These are phyloP conservation scores for Cairneyella variabilis DNA, from an alignment of 495 filamentous ascomycete species.

Conservation along the genomic window DNA sequence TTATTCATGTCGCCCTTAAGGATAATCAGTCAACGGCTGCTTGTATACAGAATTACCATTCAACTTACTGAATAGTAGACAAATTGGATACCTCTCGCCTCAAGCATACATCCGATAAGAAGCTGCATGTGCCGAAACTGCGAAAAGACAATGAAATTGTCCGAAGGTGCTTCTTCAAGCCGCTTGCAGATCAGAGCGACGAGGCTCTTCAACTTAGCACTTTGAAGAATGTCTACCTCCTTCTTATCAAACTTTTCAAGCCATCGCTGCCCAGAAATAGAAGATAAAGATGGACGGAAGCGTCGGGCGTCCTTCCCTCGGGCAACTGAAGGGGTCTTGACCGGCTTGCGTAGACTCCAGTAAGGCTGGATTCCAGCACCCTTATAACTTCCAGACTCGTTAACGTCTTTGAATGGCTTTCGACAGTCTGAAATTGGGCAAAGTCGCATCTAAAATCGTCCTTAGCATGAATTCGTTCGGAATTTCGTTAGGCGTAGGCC, in stretches of 20 bases:
- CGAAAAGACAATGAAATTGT: conserved; percentile 31
- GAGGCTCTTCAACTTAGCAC: conserved; percentile 28
- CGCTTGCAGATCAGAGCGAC: conserved; percentile 23
- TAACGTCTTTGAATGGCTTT: not conserved
- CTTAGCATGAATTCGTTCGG: too few relatives aligned
- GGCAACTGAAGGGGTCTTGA: too few relatives aligned
- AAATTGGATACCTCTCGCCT: not conserved
- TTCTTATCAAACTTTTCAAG: conserved; percentile 1
- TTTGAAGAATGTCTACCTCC: conserved; percentile 8
- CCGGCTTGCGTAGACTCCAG: too few relatives aligned
- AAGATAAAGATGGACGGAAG: too few relatives aligned
- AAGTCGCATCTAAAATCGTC: not conserved
- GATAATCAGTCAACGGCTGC: not conserved
- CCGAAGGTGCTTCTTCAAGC: conserved; percentile 27
- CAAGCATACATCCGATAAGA: conserved; percentile 5
- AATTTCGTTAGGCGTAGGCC: too few relatives aligned
- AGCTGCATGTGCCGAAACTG: conserved; percentile 3
- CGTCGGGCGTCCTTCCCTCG: too few relatives aligned
- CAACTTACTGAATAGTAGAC: conserved; percentile 16
- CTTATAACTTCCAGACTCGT: not conserved
- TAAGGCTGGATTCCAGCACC: not conserved
- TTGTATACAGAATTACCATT: not conserved
- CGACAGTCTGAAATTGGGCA: not conserved
- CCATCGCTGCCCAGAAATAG: too few relatives aligned
- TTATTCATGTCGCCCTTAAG: conserved; percentile 21